Percentiles rank a stretch among this genome's conserved stretches.
Evolutionary conservation across 78 protist species (phyloP).

Genomic region (Dictyostelium capitatum): DNA sequence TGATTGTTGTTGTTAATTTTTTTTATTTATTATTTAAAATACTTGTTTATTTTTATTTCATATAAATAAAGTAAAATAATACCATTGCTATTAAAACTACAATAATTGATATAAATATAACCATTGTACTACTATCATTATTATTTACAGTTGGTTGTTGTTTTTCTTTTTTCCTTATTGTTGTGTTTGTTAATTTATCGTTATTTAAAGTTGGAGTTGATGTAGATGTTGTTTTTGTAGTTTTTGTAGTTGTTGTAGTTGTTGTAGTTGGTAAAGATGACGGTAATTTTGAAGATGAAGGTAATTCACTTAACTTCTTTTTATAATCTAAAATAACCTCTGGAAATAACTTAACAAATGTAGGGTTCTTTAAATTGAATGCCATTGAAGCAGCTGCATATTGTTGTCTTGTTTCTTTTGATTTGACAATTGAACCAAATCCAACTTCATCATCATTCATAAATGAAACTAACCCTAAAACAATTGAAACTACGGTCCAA

Average conservation of each 20-base stretch:
- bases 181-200: background rate
- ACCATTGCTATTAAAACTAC: no score
- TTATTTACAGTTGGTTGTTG: background rate
- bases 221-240: background rate
- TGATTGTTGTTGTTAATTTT: no score
- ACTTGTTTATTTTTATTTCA: no score
- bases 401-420: conserved; percentile 33
- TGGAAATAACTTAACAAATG: conserved; percentile 41
- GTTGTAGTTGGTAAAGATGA: background rate
- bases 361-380: conserved; percentile 32
- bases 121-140: background rate
- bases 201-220: background rate
- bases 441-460: conserved; percentile 56
- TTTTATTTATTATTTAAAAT: no score
- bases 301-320: background rate
- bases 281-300: background rate
- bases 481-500: conserved; percentile 7
- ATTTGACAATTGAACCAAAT: conserved; percentile 31
- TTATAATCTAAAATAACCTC: conserved; percentile 4
- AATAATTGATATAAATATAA: no score
- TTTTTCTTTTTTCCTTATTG: background rate
- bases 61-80: no score
- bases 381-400: conserved; percentile 34
- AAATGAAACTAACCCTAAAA: conserved; percentile 44
- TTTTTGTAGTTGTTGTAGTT: background rate